Percentiles rank a stretch among this genome's conserved stretches.
Conservation (phyloP, 2,329 filamentous ascomycete genomes). For the Hypoxylon rubiginosum region DNA sequence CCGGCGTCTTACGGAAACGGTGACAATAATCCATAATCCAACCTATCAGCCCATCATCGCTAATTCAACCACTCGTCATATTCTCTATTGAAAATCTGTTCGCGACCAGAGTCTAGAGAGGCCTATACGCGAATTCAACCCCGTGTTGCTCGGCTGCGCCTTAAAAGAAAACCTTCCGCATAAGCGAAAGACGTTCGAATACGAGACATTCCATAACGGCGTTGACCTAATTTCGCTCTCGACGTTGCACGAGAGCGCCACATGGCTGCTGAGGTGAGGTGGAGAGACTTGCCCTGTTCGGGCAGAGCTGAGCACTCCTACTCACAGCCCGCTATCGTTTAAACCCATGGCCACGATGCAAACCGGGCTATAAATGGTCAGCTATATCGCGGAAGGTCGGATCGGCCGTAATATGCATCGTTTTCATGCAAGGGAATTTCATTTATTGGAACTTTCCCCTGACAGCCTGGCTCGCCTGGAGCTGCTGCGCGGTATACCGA, state of each 20-base stretch:
- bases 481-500: no score
- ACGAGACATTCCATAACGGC: conserved; percentile 24
- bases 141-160: conserved; percentile 19
- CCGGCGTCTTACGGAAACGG: conserved; percentile 10
- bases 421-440: not conserved
- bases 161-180: conserved; percentile 1
- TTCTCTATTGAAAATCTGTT: not conserved
- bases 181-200: conserved; percentile 12
- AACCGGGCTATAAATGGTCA: not conserved
- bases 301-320: conserved; percentile 11
- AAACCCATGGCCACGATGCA: not conserved
- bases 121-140: conserved; percentile 15
- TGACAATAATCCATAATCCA: not conserved
- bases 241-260: conserved; percentile 20
- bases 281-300: not conserved
- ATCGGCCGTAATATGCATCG: not conserved
- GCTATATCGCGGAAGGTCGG: not conserved
- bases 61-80: conserved; percentile 9
- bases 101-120: not conserved
- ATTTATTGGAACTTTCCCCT: not conserved
- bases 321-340: conserved; percentile 3
- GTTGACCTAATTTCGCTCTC: conserved; percentile 11
- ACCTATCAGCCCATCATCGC: conserved; percentile 17
- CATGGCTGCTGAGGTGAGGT: conserved; percentile 32
- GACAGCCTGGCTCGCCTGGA: not conserved